Percentiles rank a stretch among this genome's conserved stretches.
Conservation (phyloP, 1,284 basidiomycete genomes). For the Moesziomyces antarcticus region DNA sequence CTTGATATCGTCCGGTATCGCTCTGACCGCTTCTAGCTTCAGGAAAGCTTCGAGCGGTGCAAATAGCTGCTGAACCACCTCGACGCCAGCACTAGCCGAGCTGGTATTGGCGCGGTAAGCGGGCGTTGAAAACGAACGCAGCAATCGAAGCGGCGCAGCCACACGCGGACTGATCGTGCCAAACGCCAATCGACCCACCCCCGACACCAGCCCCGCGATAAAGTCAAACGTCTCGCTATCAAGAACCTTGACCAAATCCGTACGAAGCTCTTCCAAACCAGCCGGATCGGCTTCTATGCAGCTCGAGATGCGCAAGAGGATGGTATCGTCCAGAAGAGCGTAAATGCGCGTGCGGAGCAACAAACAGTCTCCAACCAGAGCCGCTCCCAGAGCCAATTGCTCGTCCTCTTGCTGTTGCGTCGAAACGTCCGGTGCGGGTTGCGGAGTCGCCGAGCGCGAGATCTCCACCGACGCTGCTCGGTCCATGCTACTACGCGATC, state of each 20-base stretch:
- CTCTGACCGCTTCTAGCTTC: neutral
- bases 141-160: conserved; percentile 84
- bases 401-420: conserved; percentile 29
- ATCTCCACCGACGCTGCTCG: conserved; percentile 14
- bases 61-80: conserved; percentile 32
- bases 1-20: neutral
- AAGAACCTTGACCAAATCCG: conserved; percentile 12
- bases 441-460: conserved; percentile 28
- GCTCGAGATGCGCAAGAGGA: conserved; percentile 4
- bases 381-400: conserved; percentile 3
- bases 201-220: conserved; percentile 10
- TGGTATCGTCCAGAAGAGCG: conserved; percentile 4
- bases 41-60: conserved; percentile 20
- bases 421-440: conserved; percentile 14
- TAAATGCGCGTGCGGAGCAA: neutral
- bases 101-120: conserved; percentile 73
- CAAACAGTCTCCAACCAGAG: conserved; percentile 16
- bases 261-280: conserved; percentile 2
- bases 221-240: conserved; percentile 29
- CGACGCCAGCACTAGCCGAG: conserved; percentile 6
- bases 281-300: neutral
- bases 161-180: conserved; percentile 80
- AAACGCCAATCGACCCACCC: conserved; percentile 14
- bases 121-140: conserved; percentile 84
- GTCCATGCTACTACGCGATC: conserved; percentile 7